These are phyloP conservation scores for Aspergillus tamarii DNA, from an alignment of 2,329 filamentous ascomycete species.

Conservation along the genomic window DNA sequence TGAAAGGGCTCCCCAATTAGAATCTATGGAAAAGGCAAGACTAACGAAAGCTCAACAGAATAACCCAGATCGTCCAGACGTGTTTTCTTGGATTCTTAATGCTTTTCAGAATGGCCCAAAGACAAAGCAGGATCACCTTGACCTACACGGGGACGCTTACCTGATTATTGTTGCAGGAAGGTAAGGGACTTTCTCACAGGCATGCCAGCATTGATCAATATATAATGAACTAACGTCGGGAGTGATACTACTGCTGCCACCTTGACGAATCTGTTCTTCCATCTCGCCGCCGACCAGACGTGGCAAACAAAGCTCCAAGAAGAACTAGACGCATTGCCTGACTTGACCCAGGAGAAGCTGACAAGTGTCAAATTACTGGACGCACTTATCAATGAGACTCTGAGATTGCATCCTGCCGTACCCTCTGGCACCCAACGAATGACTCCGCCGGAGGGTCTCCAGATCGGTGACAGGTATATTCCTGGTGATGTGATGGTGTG, in stretches of 20 bases:
- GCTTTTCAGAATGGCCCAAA: slow-evolving; percentile 15
- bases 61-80: slow-evolving; percentile 19
- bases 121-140: slow-evolving; percentile 11
- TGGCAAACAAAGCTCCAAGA: slow-evolving; percentile 2
- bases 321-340: slow-evolving; percentile 11
- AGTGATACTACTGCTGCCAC: slow-evolving; percentile 19
- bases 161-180: slow-evolving; percentile 32
- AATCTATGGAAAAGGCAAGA: background rate
- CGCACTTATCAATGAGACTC: slow-evolving; percentile 23
- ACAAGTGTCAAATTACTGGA: slow-evolving; percentile 14
- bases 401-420: slow-evolving; percentile 12
- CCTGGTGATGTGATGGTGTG: slow-evolving; percentile 1
- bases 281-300: background rate
- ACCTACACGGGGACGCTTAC: slow-evolving; percentile 24
- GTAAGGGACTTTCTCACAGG: background rate
- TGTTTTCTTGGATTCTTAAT: slow-evolving; percentile 19
- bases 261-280: slow-evolving; percentile 11
- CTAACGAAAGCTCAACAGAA: slow-evolving; percentile 9
- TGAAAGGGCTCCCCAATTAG: background rate
- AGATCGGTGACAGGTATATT: slow-evolving; percentile 13
- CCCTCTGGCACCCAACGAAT: slow-evolving; percentile 9
- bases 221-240: background rate
- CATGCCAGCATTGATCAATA: background rate
- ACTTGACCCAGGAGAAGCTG: slow-evolving; percentile 6
- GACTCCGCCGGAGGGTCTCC: slow-evolving; percentile 13